phyloP scores from a whole-genome alignment of 169 alveolate genomes.

The Miamiensis avidus region DNA sequence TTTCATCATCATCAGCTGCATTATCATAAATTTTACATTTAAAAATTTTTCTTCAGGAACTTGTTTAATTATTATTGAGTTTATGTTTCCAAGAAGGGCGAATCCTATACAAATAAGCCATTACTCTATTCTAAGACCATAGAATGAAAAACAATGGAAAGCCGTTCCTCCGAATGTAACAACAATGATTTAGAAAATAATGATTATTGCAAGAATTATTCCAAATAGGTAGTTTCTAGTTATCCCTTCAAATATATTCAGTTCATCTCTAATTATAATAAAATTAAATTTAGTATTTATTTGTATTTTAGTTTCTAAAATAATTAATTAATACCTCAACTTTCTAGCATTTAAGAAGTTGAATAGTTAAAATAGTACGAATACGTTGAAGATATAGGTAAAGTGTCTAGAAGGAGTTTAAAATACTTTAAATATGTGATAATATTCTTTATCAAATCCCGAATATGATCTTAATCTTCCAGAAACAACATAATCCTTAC shows the following conservation, averaged over 20 bases:
- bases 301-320: too few species aligned
- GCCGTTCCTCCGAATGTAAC: constrained; percentile 62
- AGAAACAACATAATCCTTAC: constrained; percentile 9
- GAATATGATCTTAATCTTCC: constrained; percentile 29
- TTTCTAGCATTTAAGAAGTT: constrained; percentile 89
- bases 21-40: not conserved
- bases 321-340: constrained; percentile 44
- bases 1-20: not conserved
- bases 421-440: constrained; percentile 9
- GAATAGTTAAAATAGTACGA: constrained; percentile 86
- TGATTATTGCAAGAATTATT: constrained; percentile 49
- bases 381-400: constrained; percentile 89
- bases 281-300: not conserved
- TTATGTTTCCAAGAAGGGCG: constrained; percentile 27
- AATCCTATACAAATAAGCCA: constrained; percentile 58
- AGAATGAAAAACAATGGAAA: constrained; percentile 33
- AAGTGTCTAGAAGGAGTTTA: constrained; percentile 85
- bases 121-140: constrained; percentile 47
- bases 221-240: constrained; percentile 52
- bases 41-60: constrained; percentile 29
- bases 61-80: constrained; percentile 16
- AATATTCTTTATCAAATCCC: constrained; percentile 32
- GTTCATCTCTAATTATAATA: constrained; percentile 59
- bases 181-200: constrained; percentile 61
- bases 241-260: constrained; percentile 80